Base-by-base conservation (phyloP, 441 rosid species). In the Pelargonium citronellum region DNA sequence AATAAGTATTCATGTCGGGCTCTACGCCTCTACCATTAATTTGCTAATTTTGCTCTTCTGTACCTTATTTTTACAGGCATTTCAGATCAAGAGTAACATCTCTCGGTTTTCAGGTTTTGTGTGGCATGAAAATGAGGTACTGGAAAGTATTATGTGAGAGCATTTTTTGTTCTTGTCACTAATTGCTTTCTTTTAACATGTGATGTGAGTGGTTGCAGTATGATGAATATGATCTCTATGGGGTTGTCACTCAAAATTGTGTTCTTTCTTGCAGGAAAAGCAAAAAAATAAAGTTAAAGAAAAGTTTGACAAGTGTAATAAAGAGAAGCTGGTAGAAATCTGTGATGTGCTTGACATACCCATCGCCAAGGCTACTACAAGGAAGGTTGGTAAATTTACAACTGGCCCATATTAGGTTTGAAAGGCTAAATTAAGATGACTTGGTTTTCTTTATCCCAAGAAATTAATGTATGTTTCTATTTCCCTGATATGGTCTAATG, bases 121-220 rank as follows among this genome's bases (percentile, higher is more conserved):
- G 63, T 95, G 96, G 96, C 96, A 79, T 82, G 96, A 83, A 69
- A 83, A 95, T 74, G 96, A 90, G 99, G 99, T 91, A 79, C 75
- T 74, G 41, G 10, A 43, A 15, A 9, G 57, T 66, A 3, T 22
- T 2, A 17, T 57, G 62, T 17, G 27, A 17, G 11, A 57, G 2
- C 62, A 57, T 57, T 57, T 8, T 17, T 57, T 57, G 5, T 12
- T 57, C 7, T 17, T 57, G 8, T 57, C 27, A 57, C 12, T 17
- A 7, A 19, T 8, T 11, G 24, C 62, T 6, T 55, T 55, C 30
- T 24, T 55, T 16, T 5, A 55, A 17, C 62, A 55, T 57, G 17
- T 57, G 11, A 57, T 16, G 61, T 57, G 27, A 57, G 62, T 57
- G 62, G 27, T 57, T 22, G 12, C 62, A 17, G 62, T 57, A 57